Evolutionary conservation across 805 yeast species (phyloP).

Genomic region (Candida morakotiae): DNA sequence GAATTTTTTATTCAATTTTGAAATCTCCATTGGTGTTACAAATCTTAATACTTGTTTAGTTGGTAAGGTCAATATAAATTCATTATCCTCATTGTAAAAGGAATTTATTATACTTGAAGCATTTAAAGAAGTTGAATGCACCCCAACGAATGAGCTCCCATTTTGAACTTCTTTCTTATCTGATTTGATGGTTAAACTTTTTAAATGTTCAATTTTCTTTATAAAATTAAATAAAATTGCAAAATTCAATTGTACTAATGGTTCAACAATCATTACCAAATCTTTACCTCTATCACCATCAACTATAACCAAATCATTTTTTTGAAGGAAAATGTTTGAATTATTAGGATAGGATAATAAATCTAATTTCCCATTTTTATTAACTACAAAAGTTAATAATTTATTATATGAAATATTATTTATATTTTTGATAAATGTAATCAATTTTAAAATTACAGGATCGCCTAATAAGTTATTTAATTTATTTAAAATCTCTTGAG

Average conservation of each 20-base stretch:
- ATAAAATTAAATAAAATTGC: conserved; percentile 71
- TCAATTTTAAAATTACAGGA: conserved; percentile 26
- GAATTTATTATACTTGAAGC: conserved; percentile 34
- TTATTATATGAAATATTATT: conserved; percentile 40
- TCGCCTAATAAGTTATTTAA: conserved; percentile 23
- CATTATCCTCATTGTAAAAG: conserved; percentile 51
- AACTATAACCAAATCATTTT: conserved; percentile 66
- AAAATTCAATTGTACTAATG: conserved; percentile 55
- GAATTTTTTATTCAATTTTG: conserved; percentile 57
- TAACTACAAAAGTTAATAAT: conserved; percentile 45
- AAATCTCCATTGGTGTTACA: conserved; percentile 69
- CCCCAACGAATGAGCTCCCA: conserved; percentile 30
- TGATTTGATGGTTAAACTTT: conserved; percentile 39
- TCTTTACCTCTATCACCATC: conserved; percentile 87
- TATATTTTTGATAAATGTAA: conserved; percentile 35
- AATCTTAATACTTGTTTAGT: conserved; percentile 74
- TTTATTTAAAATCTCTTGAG: conserved; percentile 21
- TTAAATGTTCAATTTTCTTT: conserved; percentile 67
- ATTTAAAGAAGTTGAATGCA: conserved; percentile 33
- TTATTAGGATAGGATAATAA: conserved; percentile 62
- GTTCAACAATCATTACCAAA: conserved; percentile 67
- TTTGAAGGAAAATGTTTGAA: conserved; percentile 54
- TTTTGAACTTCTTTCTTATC: conserved; percentile 12
- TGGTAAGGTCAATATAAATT: conserved; percentile 62
- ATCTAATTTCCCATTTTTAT: conserved; percentile 67